Evolutionary conservation across 768 basidiomycete species (phyloP).

Genomic region (Dictyophora rubrovolvata): DNA sequence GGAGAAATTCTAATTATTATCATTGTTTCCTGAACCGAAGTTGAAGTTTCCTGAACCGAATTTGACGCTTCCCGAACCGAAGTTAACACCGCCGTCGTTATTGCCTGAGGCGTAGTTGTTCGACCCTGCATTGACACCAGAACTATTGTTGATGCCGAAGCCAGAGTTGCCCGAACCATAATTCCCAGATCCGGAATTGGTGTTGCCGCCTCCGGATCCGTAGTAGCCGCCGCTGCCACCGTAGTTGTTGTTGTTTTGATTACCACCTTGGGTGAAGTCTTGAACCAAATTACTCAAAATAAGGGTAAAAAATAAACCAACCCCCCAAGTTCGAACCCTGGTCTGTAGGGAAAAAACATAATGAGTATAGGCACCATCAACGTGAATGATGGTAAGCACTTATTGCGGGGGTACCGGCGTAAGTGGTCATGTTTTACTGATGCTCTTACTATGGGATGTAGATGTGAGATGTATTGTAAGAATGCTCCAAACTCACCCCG

Average conservation of each 20-base stretch:
- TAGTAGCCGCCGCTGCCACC: too few species aligned
- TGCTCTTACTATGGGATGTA: not conserved
- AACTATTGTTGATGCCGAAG: not conserved
- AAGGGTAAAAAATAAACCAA: not conserved
- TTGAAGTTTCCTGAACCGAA: too few species aligned
- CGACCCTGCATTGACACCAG: not conserved
- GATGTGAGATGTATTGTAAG: not conserved
- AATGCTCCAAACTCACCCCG: not conserved
- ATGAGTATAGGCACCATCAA: not conserved
- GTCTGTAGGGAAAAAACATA: not conserved
- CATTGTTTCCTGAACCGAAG: not conserved
- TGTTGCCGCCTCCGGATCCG: too few species aligned
- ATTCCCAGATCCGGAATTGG: conserved; percentile 1
- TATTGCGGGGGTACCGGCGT: not conserved
- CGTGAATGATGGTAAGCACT: not conserved
- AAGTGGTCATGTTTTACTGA: not conserved
- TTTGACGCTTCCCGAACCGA: too few species aligned
- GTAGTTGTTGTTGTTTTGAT: not conserved
- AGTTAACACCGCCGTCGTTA: not conserved
- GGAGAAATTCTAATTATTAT: not conserved
- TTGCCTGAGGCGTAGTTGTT: not conserved
- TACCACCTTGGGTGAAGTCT: too few species aligned
- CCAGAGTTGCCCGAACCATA: not conserved
- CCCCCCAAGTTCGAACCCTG: not conserved
- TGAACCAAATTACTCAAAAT: too few species aligned